Conservation (phyloP, 2,329 filamentous ascomycete genomes). For the Plenodomus tracheiphilus region DNA sequence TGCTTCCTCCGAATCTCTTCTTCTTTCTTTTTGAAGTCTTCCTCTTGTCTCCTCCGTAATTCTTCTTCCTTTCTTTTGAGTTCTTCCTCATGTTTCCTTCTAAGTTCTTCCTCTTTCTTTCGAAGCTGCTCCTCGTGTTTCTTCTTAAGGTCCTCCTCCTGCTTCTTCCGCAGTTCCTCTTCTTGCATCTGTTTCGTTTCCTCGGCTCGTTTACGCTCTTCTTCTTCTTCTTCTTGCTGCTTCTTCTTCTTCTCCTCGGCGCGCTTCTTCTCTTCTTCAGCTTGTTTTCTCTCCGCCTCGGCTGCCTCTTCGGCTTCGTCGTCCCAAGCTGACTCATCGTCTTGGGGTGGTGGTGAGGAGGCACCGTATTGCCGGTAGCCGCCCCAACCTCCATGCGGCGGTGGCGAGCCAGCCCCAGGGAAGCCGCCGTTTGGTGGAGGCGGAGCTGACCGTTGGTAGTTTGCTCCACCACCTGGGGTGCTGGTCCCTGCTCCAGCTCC, state of each 20-base stretch:
- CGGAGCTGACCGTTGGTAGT: conserved; percentile 35
- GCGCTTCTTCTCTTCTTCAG: conserved; percentile 30
- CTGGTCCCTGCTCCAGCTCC: conserved; percentile 35
- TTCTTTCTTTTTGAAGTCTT: conserved; percentile 36
- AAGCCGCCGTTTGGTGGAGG: conserved; percentile 38
- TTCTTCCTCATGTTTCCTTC: not conserved
- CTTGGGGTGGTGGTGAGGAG: conserved; percentile 35
- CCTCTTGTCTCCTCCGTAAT: not conserved
- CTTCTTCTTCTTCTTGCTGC: conserved; percentile 69
- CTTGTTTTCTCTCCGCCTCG: conserved; percentile 57
- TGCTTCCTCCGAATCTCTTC: not conserved
- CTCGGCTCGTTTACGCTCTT: conserved; percentile 38
- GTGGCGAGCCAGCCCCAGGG: conserved; percentile 35
- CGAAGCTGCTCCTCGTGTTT: not conserved
- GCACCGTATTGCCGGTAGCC: conserved; percentile 38
- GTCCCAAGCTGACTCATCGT: conserved; percentile 37
- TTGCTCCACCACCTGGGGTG: conserved; percentile 24
- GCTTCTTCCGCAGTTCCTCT: conserved; percentile 22
- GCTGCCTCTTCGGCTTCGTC: conserved; percentile 47
- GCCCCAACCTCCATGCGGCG: conserved; percentile 35
- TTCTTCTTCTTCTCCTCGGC: conserved; percentile 40
- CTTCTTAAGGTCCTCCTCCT: not conserved
- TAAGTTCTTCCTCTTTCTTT: conserved; percentile 39
- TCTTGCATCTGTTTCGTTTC: conserved; percentile 49
- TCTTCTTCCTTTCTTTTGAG: not conserved